These are phyloP conservation scores for Teunomyces stri DNA, from an alignment of 805 yeast species.

Conservation along the genomic window DNA sequence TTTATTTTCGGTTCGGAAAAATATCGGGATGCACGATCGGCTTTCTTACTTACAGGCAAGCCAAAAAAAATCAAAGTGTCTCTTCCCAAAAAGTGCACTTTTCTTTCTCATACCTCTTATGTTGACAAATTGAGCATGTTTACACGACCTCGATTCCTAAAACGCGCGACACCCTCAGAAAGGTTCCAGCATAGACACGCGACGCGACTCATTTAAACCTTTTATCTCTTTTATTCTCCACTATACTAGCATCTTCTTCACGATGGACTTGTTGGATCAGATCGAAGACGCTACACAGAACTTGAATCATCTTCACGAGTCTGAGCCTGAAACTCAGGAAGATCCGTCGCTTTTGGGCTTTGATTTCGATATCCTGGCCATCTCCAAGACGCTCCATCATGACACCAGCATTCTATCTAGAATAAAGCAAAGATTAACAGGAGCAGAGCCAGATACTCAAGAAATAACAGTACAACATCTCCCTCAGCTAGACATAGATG, in stretches of 20 bases:
- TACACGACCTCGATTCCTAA: neutral
- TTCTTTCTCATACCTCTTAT: neutral
- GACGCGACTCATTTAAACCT: neutral
- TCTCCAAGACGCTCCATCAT: constrained; percentile 4
- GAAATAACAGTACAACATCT: constrained; percentile 16
- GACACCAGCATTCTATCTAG: constrained; percentile 4
- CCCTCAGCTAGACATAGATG: constrained; percentile 33
- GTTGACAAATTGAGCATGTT: neutral
- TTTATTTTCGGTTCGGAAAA: too few species aligned
- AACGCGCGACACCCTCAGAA: neutral
- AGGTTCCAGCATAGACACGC: neutral
- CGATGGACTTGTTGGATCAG: constrained; percentile 12
- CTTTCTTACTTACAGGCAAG: too few species aligned
- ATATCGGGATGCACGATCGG: too few species aligned
- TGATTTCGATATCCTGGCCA: constrained; percentile 6
- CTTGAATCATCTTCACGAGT: constrained; percentile 5
- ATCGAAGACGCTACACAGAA: constrained; percentile 9
- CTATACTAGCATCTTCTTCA: neutral
- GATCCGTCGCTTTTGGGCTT: constrained; percentile 1
- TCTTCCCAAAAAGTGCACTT: neutral
- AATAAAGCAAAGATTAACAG: constrained; percentile 3
- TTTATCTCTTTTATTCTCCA: neutral
- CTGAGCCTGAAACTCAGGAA: constrained; percentile 1
- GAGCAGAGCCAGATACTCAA: neutral
- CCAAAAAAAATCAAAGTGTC: too few species aligned